A percentile compares a stretch with the other conserved stretches of the same genome.
Evolutionary conservation across 1,284 basidiomycete genomes (phyloP).

Genomic region (Ceratobasidium sp.): DNA sequence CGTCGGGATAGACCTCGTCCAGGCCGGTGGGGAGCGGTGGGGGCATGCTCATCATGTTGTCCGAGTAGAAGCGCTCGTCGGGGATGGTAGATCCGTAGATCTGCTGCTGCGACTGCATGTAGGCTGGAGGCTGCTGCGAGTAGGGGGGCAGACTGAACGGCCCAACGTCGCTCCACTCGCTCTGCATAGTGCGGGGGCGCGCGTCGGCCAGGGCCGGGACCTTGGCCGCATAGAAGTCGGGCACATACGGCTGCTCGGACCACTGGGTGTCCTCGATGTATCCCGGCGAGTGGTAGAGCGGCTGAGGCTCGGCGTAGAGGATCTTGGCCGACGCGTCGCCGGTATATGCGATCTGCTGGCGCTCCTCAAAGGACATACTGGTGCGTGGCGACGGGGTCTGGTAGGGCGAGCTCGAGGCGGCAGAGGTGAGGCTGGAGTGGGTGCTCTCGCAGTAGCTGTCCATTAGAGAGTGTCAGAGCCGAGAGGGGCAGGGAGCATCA

Average conservation of each 20-base stretch:
- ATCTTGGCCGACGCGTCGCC: constrained; percentile 26
- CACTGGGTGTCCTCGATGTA: constrained; percentile 22
- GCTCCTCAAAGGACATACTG: constrained; percentile 33
- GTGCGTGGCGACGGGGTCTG: constrained; percentile 31
- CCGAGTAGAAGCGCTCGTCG: neutral
- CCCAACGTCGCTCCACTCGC: constrained; percentile 37
- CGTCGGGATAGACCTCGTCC: constrained; percentile 15
- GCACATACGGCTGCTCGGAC: constrained; percentile 11
- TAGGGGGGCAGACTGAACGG: constrained; percentile 20
- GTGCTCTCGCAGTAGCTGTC: neutral
- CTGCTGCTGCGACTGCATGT: constrained; percentile 22
- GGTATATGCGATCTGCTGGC: constrained; percentile 26
- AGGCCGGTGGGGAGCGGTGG: constrained; percentile 9
- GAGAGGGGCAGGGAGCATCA: constrained; percentile 6
- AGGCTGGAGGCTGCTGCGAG: constrained; percentile 27
- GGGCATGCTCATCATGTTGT: neutral
- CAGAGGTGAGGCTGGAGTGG: constrained; percentile 13
- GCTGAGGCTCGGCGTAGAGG: constrained; percentile 36
- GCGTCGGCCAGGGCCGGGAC: constrained; percentile 28
- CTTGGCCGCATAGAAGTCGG: constrained; percentile 18
- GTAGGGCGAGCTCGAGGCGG: constrained; percentile 8
- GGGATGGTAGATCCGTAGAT: neutral
- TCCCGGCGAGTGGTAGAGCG: constrained; percentile 15
- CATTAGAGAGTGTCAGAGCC: neutral
- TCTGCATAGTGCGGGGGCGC: constrained; percentile 50